Percentiles rank a stretch among this genome's conserved stretches.
These are phyloP conservation scores for Przewalskia tangutica DNA, from an alignment of 257 asterid species.

Conservation along the genomic window DNA sequence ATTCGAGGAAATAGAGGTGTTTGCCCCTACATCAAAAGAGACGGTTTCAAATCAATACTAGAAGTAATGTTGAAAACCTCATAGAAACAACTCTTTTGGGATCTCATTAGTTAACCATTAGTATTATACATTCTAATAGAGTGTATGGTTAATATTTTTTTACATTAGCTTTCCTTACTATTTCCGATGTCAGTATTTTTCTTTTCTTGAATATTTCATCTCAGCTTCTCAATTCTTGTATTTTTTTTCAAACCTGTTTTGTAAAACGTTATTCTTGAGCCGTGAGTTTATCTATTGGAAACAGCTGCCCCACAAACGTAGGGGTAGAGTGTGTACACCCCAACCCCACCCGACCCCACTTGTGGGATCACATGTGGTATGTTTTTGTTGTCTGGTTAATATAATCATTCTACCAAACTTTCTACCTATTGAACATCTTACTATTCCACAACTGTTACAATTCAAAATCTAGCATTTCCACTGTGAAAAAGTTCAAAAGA, in stretches of 20 bases:
- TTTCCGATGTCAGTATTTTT: no score
- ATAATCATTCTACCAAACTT: neutral
- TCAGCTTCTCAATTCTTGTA: no score
- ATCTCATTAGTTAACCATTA: neutral
- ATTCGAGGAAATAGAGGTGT: constrained; percentile 78
- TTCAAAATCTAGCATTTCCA: neutral
- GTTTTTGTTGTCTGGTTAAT: neutral
- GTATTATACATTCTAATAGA: neutral
- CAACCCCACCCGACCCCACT: no score
- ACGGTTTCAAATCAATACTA: neutral
- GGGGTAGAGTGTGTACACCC: no score
- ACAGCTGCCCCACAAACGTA: no score
- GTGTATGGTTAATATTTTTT: neutral
- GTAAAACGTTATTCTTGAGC: no score
- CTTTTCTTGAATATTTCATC: no score
- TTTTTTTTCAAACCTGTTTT: no score
- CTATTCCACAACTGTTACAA: neutral
- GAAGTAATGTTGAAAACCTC: neutral
- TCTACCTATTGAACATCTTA: no score
- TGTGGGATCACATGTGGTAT: no score
- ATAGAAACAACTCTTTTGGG: neutral
- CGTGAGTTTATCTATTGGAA: no score
- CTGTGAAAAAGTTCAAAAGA: neutral
- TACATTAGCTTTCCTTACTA: no score
- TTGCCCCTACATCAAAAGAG: constrained; percentile 51